Percentiles rank a stretch among this genome's conserved stretches.
phyloP scores from a whole-genome alignment of 257 asterid genomes.

The Solanum ossicruentum region DNA sequence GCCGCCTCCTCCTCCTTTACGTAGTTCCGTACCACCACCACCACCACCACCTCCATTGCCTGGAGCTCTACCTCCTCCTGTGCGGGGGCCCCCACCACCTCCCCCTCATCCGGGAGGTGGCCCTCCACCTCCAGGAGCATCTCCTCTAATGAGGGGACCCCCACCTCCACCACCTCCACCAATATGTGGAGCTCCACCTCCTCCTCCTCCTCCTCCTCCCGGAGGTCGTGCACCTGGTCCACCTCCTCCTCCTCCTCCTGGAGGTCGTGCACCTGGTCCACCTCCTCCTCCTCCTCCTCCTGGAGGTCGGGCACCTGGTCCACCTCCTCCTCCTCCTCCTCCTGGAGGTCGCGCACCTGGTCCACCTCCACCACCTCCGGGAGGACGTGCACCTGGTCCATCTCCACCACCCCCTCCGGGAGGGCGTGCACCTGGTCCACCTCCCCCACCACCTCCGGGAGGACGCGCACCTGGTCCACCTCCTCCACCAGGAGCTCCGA shows the following conservation, averaged over 20 bases:
- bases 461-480: slow-evolving; percentile 29
- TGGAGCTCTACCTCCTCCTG: slow-evolving; percentile 2
- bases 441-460: slow-evolving; percentile 32
- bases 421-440: slow-evolving; percentile 26
- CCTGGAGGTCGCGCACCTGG: slow-evolving; percentile 7
- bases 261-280: slow-evolving; percentile 16
- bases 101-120: slow-evolving; percentile 11
- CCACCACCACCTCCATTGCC: slow-evolving; percentile 14
- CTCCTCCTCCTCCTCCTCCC: slow-evolving; percentile 15
- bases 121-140: slow-evolving; percentile 1
- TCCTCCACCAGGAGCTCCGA: slow-evolving; percentile 32
- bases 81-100: slow-evolving; percentile 1
- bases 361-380: slow-evolving; percentile 15
- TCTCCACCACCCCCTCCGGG: slow-evolving; percentile 26
- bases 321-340: slow-evolving; percentile 21
- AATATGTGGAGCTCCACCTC: background rate
- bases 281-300: slow-evolving; percentile 23
- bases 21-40: slow-evolving; percentile 3
- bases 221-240: slow-evolving; percentile 21
- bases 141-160: background rate
- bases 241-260: slow-evolving; percentile 13
- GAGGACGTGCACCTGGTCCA: slow-evolving; percentile 17
- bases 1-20: too few species aligned
- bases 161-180: slow-evolving; percentile 28
- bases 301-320: slow-evolving; percentile 5